Base-by-base conservation (phyloP, 441 rosid genomes). In the Adansonia grandidieri region DNA sequence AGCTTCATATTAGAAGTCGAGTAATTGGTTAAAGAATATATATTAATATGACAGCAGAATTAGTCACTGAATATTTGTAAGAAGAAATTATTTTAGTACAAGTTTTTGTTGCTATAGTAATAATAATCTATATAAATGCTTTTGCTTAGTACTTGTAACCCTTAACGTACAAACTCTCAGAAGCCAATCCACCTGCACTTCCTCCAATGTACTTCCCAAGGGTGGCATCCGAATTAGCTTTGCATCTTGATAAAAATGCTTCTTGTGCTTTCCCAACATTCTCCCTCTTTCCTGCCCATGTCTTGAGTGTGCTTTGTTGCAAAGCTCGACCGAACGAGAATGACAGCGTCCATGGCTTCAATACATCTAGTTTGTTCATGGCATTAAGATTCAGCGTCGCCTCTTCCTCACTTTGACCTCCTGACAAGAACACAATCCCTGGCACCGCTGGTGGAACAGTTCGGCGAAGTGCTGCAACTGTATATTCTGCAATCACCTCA, bases 321-420 rank as follows among this genome's bases (percentile, higher is more conserved):
- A 92, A 84, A 0, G 99, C 99, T 80, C 99, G 89, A 19, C 98
- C 96, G 63, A 96, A 96, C 2, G 99, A 96, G 92, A 96, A 93
- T 24, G 99, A 89, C 4, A 96, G 85, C 6, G 95, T 89, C 99
- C 99, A 96, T 79, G 98, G 98, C 83, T 91, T 96, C 85, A 88
- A 40, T 63, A 91, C 88, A 5, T 86, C 84, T 5, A 92, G 87
- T 87, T 89, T 92, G 86, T 93, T 91, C 97, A 96, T 96, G 1
- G 98, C 97, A 28, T 93, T 84, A 6, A 96, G 88, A 83, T 96
- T 96, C 79, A 79, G 69, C 1, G 98, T 93, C 0, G 98, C 99
- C 78, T 91, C 89, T 85, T 89, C 97, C 87, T 96, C 98, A 32
- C 98, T 93, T 78, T 96, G 99, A 44, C 99, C 98, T 0, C 99